A percentile compares a stretch with the other conserved stretches of the same genome.
These are phyloP conservation scores for Plasmodium knowlesi DNA, from an alignment of 169 alveolate genomes.

Conservation along the genomic window DNA sequence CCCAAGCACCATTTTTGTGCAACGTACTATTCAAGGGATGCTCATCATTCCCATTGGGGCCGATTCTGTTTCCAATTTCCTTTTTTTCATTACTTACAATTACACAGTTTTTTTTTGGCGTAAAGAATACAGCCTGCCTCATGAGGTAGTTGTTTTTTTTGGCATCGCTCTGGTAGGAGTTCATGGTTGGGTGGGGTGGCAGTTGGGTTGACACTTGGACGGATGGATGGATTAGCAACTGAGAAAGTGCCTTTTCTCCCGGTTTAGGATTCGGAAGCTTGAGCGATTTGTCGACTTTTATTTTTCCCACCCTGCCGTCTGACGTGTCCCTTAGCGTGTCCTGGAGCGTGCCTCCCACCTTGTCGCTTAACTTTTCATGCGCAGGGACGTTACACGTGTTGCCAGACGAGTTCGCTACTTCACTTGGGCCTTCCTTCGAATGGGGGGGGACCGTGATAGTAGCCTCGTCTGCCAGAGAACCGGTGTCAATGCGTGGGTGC, in stretches of 20 bases:
- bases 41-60: constrained; percentile 24
- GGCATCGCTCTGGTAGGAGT: neutral
- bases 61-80: constrained; percentile 26
- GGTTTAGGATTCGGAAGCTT: neutral
- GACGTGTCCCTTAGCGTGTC: neutral
- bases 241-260: neutral
- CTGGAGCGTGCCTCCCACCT: neutral
- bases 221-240: no score
- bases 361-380: neutral
- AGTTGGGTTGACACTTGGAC: neutral
- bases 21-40: neutral
- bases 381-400: neutral
- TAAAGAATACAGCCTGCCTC: constrained; percentile 49
- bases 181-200: neutral
- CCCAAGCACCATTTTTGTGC: neutral
- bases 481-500: neutral
- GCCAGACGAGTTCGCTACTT: neutral
- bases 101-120: constrained; percentile 30
- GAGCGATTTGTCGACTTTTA: neutral
- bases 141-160: constrained; percentile 14
- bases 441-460: neutral
- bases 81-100: constrained; percentile 66
- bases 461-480: neutral
- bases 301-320: neutral
- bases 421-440: neutral